phyloP scores from a whole-genome alignment of 2,329 filamentous ascomycete genomes.

The Cryphonectria nitschkei region DNA sequence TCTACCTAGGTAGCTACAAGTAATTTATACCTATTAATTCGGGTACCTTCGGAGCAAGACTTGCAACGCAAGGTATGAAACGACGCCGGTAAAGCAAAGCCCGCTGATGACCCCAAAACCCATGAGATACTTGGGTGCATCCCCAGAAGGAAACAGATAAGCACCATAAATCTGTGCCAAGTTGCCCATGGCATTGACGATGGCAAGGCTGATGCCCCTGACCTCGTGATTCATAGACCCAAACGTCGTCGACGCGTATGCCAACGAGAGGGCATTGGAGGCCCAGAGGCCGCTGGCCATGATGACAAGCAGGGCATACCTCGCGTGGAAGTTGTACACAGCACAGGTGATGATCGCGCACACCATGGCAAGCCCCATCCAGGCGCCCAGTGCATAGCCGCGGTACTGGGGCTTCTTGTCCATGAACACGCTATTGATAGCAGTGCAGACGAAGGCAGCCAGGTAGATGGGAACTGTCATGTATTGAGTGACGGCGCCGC shows the following conservation, averaged over 20 bases:
- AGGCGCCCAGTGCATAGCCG: conserved; percentile 47
- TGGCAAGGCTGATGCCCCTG: conserved; percentile 54
- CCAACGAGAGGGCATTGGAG: conserved; percentile 54
- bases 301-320: conserved; percentile 58
- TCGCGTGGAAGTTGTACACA: conserved; percentile 54
- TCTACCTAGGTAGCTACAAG: background rate
- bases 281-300: conserved; percentile 60
- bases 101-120: conserved; percentile 32
- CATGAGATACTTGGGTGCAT: conserved; percentile 32
- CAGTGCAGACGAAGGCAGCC: conserved; percentile 54
- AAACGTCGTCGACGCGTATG: conserved; percentile 57
- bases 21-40: background rate
- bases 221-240: conserved; percentile 52
- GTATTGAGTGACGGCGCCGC: conserved; percentile 50
- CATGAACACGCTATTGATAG: conserved; percentile 49
- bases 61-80: conserved; percentile 25
- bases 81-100: conserved; percentile 29
- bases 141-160: conserved; percentile 37
- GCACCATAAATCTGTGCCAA: conserved; percentile 58
- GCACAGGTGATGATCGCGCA: conserved; percentile 46
- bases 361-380: conserved; percentile 46
- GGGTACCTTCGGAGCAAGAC: conserved; percentile 10
- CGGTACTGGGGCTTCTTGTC: conserved; percentile 51
- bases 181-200: conserved; percentile 59
- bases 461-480: conserved; percentile 58